Evolutionary conservation across 768 basidiomycete genomes (phyloP).

Genomic region (Rhodotorula paludigena): DNA sequence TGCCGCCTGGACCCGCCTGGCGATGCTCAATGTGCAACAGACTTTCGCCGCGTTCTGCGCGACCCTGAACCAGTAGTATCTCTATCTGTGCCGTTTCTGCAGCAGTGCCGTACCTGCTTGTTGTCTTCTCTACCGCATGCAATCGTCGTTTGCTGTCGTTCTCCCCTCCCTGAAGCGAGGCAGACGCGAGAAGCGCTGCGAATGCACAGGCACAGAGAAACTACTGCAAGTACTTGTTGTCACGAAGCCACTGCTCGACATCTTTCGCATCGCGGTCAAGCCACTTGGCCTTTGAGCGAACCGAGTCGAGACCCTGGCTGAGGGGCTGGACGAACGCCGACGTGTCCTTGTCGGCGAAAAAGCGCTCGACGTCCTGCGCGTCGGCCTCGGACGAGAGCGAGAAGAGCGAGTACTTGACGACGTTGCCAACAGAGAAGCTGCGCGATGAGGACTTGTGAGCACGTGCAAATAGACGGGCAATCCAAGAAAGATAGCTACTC

Average conservation of each 20-base stretch:
- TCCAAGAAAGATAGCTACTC: not conserved
- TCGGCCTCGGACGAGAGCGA: slow-evolving; percentile 66
- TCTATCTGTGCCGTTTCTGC: no score
- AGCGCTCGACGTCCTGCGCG: slow-evolving; percentile 58
- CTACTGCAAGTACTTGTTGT: slow-evolving; percentile 13
- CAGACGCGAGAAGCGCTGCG: no score
- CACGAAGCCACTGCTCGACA: slow-evolving; percentile 42
- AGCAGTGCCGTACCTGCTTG: no score
- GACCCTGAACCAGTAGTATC: no score
- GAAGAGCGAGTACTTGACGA: slow-evolving; percentile 49
- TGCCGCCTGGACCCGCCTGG: no score
- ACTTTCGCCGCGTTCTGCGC: no score
- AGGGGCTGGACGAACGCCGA: slow-evolving; percentile 64
- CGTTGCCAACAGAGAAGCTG: slow-evolving; percentile 53
- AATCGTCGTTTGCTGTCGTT: no score
- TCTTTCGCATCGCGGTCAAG: slow-evolving; percentile 50
- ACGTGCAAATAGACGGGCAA: not conserved
- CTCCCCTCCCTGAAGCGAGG: no score
- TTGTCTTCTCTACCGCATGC: no score
- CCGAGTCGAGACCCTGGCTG: slow-evolving; percentile 64
- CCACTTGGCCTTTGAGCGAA: slow-evolving; percentile 60
- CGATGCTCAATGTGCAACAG: no score
- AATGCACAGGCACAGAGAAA: not conserved
- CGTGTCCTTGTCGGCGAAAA: slow-evolving; percentile 64
- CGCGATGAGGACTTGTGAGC: slow-evolving; percentile 45